These are phyloP conservation scores for Luffa aegyptiaca DNA, from an alignment of 306 rosid genomes.

Conservation along the genomic window DNA sequence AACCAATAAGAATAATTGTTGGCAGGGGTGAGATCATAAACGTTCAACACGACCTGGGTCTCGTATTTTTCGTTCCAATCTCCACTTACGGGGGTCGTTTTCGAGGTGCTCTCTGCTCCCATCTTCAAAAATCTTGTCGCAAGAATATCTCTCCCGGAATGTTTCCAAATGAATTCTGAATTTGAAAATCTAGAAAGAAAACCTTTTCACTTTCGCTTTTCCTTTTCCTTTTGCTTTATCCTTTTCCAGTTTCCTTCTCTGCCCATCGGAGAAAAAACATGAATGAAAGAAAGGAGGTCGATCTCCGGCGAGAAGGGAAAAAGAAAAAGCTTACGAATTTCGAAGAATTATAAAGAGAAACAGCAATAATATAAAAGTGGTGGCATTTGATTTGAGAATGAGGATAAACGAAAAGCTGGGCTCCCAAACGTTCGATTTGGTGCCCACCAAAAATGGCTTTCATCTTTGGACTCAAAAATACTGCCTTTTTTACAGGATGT, in stretches of 20 bases:
- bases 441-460: background rate
- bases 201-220: background rate
- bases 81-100: slow-evolving; percentile 18
- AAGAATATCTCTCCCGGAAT: background rate
- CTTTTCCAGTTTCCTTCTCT: slow-evolving; percentile 8
- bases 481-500: background rate
- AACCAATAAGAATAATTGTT: slow-evolving; percentile 73
- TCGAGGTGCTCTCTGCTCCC: slow-evolving; percentile 48
- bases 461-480: background rate
- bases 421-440: background rate
- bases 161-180: background rate
- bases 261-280: slow-evolving; percentile 13
- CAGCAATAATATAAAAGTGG: background rate
- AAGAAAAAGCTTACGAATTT: background rate
- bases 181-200: slow-evolving; percentile 2
- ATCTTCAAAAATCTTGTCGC: slow-evolving; percentile 13
- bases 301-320: slow-evolving; percentile 17
- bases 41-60: slow-evolving; percentile 52
- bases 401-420: background rate
- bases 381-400: background rate
- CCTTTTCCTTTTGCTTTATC: background rate
- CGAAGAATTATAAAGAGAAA: slow-evolving; percentile 4
- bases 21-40: slow-evolving; percentile 88
- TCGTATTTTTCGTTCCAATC: slow-evolving; percentile 12
- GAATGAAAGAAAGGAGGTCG: slow-evolving; percentile 4